Percentiles rank a stretch among this genome's conserved stretches.
phyloP scores from a whole-genome alignment of 2,329 filamentous ascomycete genomes.

The Pseudogymnoascus sp. region DNA sequence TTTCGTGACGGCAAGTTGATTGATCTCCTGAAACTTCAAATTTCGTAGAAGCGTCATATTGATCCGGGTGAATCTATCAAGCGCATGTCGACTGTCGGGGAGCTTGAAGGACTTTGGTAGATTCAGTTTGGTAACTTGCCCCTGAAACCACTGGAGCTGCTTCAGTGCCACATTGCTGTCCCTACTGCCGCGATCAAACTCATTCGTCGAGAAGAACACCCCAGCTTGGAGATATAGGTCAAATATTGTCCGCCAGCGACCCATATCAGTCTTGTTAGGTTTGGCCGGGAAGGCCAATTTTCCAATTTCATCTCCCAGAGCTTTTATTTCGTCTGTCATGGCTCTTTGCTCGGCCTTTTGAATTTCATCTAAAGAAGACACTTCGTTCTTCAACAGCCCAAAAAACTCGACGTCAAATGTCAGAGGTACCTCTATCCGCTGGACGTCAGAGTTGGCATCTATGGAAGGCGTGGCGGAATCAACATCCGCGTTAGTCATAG shows the following conservation, averaged over 20 bases:
- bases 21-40: constrained; percentile 78
- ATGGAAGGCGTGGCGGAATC: background rate
- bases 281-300: constrained; percentile 56
- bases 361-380: constrained; percentile 60
- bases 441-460: constrained; percentile 20
- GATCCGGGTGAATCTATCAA: constrained; percentile 62
- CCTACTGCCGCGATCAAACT: constrained; percentile 61
- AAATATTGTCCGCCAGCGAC: constrained; percentile 74
- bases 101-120: constrained; percentile 59
- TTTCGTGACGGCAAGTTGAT: constrained; percentile 68
- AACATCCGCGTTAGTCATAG: background rate
- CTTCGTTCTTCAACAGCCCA: constrained; percentile 62
- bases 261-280: constrained; percentile 59
- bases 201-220: constrained; percentile 74
- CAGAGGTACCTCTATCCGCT: constrained; percentile 64
- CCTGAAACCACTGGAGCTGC: constrained; percentile 65
- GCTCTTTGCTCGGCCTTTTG: constrained; percentile 55
- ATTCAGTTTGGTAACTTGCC: constrained; percentile 54
- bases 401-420: constrained; percentile 77
- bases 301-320: constrained; percentile 58
- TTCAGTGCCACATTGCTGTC: constrained; percentile 58
- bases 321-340: constrained; percentile 55
- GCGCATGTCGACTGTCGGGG: constrained; percentile 55
- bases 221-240: constrained; percentile 72
- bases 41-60: constrained; percentile 73